phyloP scores from a whole-genome alignment of 495 filamentous ascomycete genomes.

The Penicillium fimorum region DNA sequence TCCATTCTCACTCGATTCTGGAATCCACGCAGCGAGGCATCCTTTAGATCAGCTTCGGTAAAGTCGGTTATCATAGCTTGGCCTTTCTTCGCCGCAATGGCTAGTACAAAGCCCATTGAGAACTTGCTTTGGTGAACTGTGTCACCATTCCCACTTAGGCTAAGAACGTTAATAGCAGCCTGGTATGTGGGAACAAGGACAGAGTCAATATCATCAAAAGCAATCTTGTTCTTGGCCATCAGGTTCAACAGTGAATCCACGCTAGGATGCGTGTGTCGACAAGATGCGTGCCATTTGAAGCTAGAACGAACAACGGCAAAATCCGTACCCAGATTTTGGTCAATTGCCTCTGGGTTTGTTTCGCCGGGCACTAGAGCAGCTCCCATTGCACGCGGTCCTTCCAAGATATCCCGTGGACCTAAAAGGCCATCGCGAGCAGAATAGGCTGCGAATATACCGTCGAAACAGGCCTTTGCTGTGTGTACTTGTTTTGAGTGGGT shows the following conservation, averaged over 20 bases:
- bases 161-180: slow-evolving; percentile 35
- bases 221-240: slow-evolving; percentile 29
- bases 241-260: slow-evolving; percentile 34
- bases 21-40: slow-evolving; percentile 28
- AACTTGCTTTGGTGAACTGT: slow-evolving; percentile 43
- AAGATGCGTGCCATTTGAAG: slow-evolving; percentile 42
- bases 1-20: slow-evolving; percentile 33
- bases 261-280: slow-evolving; percentile 38
- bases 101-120: slow-evolving; percentile 42
- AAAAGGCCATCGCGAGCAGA: slow-evolving; percentile 29
- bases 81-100: slow-evolving; percentile 36
- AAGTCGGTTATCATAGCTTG: slow-evolving; percentile 40
- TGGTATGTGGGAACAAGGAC: slow-evolving; percentile 32
- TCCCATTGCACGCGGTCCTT: slow-evolving; percentile 36
- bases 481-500: slow-evolving; percentile 41
- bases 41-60: slow-evolving; percentile 29
- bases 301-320: slow-evolving; percentile 31
- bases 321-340: slow-evolving; percentile 26
- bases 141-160: slow-evolving; percentile 28
- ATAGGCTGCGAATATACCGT: slow-evolving; percentile 39
- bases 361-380: slow-evolving; percentile 27
- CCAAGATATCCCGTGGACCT: slow-evolving; percentile 36
- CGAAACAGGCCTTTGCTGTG: slow-evolving; percentile 37
- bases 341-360: slow-evolving; percentile 30
- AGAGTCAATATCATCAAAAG: slow-evolving; percentile 34